Base-by-base conservation (phyloP, 345 rosid genomes). In the Gossypium arboreum region DNA sequence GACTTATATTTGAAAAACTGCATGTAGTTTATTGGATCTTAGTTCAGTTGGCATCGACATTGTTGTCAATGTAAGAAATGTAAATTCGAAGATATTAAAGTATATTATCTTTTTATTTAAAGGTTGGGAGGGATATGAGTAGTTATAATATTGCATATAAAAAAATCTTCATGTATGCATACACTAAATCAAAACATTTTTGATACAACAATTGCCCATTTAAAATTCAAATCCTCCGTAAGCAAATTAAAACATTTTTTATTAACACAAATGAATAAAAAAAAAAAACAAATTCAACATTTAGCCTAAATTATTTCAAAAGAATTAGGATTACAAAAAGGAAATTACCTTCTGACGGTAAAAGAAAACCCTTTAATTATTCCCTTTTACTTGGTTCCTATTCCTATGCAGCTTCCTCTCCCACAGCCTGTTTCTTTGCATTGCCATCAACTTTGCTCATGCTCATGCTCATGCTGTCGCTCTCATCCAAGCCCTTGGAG, bases 41-140 rank as follows among this genome's bases (percentile, higher is more conserved):
- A 34, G 1, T 1, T 4, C 6, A 34, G 0, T 34, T 34, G 6
- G 6, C 1, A 34, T 34, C 39, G 6, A 4, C 0, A 34, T 34
- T 4, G 0, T 34, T 34, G 1, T 4, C 39, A 4, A 0, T 4
- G 1, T 34, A 34, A 34, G 1, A 34, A 34, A 34, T 0, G 0
- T 34, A 0, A 34, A 34, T 34, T 34, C 0, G 1, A 34, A 1
- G 0, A 0, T 34, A 0, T 0, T 34, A 34, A 34, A 34, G 0
- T 0, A 34, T 34, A 34, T 34, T 34, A 4, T 4, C 3, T 3
- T 34, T 0, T 29, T 29, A 4, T 29, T 29, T 34, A 34, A 34
- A 34, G 0, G 0, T 29, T 0, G 6, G 6, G 0, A 29, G 0
- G 34, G 6, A 34, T 34, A 34, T 4, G 0, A 0, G 0, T 34